Evolutionary conservation across 805 yeast species (phyloP).

Genomic region (Millerago galiae): DNA sequence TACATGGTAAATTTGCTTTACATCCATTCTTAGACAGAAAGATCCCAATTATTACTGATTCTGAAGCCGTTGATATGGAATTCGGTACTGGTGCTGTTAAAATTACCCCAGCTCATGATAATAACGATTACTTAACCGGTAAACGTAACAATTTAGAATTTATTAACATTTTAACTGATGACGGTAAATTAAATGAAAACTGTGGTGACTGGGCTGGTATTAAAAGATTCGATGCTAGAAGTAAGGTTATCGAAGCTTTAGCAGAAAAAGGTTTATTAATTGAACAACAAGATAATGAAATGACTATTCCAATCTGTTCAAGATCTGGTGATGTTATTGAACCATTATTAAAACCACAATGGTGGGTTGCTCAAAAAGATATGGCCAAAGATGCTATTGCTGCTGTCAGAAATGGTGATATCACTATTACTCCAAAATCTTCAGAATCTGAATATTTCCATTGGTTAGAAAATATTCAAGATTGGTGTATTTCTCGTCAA

Average conservation of each 20-base stretch:
- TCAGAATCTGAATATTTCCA: constrained; percentile 91
- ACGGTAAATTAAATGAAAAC: constrained; percentile 82
- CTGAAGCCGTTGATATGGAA: constrained; percentile 97
- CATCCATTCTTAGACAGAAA: constrained; percentile 87
- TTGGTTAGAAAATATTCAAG: constrained; percentile 95
- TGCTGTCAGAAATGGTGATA: constrained; percentile 77
- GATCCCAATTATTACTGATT: constrained; percentile 83
- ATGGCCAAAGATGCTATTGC: constrained; percentile 85
- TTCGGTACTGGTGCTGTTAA: constrained; percentile 99
- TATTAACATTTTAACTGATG: constrained; percentile 86
- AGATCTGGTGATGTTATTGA: constrained; percentile 97
- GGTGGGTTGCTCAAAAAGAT: constrained; percentile 94
- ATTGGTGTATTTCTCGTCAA: constrained; percentile 98
- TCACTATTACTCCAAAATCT: constrained; percentile 78
- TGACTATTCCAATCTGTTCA: constrained; percentile 90
- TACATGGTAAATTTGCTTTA: constrained; percentile 86
- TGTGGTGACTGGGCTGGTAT: constrained; percentile 92
- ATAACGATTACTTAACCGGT: constrained; percentile 94
- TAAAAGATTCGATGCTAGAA: constrained; percentile 93
- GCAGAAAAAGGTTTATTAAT: constrained; percentile 67
- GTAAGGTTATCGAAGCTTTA: constrained; percentile 72
- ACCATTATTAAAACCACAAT: constrained; percentile 95
- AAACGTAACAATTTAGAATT: constrained; percentile 86
- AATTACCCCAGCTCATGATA: constrained; percentile 98
- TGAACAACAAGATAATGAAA: constrained; percentile 89